Evolutionary conservation across 768 basidiomycete genomes (phyloP), one percentile per base, ranked within the genome.

Genomic region (Boletus speciosus): DNA sequence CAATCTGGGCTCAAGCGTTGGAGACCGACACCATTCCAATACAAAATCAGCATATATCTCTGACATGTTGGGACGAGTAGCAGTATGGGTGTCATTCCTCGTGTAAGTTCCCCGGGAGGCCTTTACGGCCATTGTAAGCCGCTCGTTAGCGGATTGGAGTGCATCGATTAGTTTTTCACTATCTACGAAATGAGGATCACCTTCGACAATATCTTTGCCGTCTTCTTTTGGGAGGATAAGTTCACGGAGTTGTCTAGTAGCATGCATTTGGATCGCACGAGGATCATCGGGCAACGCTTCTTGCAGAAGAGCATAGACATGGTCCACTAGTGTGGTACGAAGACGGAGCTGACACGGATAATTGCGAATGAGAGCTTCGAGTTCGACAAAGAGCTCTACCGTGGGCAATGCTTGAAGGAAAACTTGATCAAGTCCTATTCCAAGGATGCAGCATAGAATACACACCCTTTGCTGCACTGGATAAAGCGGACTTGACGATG

Each of bases 401-500:
- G 64, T 72, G 8, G 79, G 75, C 15, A 74, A 52, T 16, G 75
- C 80, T 77, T 55, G 52, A 55, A 58, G 41, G 19, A 39, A 47
- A 46, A n/a, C 31, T 56, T 21, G 48, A 47, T 49, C 39, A 54
- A 51, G 57, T 49, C 16, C 58, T 49, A 7, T 58, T 45, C 51
- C 59, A 7, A 41, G 57, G 49, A 47, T 63, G 50, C 39, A 62
- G 41, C 16, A 57, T 51, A 7, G 54, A 36, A 31, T 49, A 69
- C 68, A 55, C 66, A 86, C 93, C 88, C 81, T 86, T 77, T 11
- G 77, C 80, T 31, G 93, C 93, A 59, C 80, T 86, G 19, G 76
- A 73, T 46, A 93, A 81, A n/a, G 90, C 90, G 41, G 84, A 78
- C 65, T 81, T 84, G 37, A 90, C 88, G 61, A 93, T 90, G 4